Base-by-base conservation (phyloP, 257 asterid genomes). In the Nicotiana noctiflora region DNA sequence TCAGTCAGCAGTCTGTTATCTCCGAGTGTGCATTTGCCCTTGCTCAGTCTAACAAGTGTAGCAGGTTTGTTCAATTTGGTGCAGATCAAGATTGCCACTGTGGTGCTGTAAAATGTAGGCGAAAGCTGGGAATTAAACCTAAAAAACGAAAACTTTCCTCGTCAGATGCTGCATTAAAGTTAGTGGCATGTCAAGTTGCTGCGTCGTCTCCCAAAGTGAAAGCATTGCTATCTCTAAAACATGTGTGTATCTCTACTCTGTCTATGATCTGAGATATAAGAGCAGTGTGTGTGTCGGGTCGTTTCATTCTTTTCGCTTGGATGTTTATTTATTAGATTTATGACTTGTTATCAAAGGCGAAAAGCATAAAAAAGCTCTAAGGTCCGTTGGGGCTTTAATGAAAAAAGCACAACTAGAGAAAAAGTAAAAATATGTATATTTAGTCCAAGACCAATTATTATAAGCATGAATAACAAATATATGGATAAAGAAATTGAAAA, bases 11-110 rank as follows among this genome's bases (percentile, higher is more conserved):
- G 44, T 52, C 46, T 79, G 67, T 61, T 18, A 37, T 40, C 37
- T 78, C 55, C 31, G 19, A 37, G 75, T 51, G 34, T 79, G 29
- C 79, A 49, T 63, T 79, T 57, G 46, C 80, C 32, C 72, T 80
- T 61, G 75, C 74, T 74, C 80, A 52, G 81, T 85, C 92, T 95
- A 89, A 95, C 89, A 85, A 87, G 81, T 84, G 27, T 83, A 82
- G 93, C 97, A 95, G 99, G 94, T 95, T 95, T 88, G 99, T 95
- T 88, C 99, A 95, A 85, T 95, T 95, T 88, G 99, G 99, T 81
- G 98, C 99, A 27, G 99, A 95, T 89, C 94, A 95, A 88, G 93
- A 92, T 87, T 95, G 99, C 86, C 87, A 90, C 83, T 95, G 99
- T 84, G 99, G 99, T 83, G 96, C 99, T 80, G 86, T 68, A 37